Base-by-base conservation (phyloP, 768 basidiomycete genomes). In the Kwoniella shandongensis region DNA sequence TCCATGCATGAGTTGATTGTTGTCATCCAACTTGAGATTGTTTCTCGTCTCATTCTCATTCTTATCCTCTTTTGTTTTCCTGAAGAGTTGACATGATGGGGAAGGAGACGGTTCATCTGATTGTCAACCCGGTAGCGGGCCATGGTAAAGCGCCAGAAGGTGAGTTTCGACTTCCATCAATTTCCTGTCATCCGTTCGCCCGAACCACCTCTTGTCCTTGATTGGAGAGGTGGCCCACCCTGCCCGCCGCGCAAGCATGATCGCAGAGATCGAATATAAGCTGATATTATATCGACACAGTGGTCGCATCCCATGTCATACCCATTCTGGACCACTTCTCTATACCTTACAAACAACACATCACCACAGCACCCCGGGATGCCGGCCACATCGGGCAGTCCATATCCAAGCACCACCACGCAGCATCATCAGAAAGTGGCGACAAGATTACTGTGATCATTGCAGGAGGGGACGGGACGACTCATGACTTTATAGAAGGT, bases 381-480 rank as follows among this genome's bases (percentile, higher is more conserved):
- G 75, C 63, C 5, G 67, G 62, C 11, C 38, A 61, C 7, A 68
- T 75, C 18, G 70, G 61, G 13, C 35, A 36, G 7, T 50, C 63
- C 25, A 47, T 71, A 20, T 18, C 38, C 49, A 7, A 50, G 29
- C n/a, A 20, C 27, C 23, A 12, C 25, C 4, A 29, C 8, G 26
- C 25, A 12, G 7, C n/a, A 27, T 4, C 25, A 45, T 20, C 5
- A 12, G 44, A 18, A 26, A 13, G 27, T 29, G 46, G 22, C 5
- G 22, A 8, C 23, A 25, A 52, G 45, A 23, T 51, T 22, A 51
- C 32, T 0, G 63, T 75, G 1, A 41, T 74, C 1, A 56, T 78
- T 0, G 61, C 70, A 1, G 91, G 92, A 4, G 93, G 93, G 7
- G 93, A 98, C 75, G 93, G 93, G 17, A 96, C 92, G 0, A 79